These are phyloP conservation scores for Ceratocystis huliohia DNA, from an alignment of 2,329 filamentous ascomycete genomes.

Conservation along the genomic window DNA sequence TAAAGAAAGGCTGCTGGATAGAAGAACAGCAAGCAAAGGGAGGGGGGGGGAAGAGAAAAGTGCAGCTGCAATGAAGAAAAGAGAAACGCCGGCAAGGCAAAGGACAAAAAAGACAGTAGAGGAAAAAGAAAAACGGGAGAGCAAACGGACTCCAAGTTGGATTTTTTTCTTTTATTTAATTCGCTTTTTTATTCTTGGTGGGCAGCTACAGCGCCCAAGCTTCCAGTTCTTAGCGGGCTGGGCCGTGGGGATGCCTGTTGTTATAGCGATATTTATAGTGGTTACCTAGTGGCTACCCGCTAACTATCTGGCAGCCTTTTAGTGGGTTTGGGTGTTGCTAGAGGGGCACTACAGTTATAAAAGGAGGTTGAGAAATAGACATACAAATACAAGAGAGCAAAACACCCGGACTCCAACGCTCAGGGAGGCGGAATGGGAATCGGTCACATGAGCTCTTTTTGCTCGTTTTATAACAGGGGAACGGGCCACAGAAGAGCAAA, in stretches of 20 bases:
- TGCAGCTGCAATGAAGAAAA: neutral
- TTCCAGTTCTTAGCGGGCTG: neutral
- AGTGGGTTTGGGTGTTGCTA: neutral
- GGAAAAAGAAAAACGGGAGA: constrained; percentile 12
- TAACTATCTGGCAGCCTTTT: neutral
- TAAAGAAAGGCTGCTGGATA: neutral
- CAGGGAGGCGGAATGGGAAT: neutral
- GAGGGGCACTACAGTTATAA: neutral
- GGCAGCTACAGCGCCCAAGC: neutral
- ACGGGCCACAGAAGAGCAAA: neutral
- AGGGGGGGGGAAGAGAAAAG: neutral
- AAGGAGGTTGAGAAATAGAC: no score
- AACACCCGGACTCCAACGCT: constrained; percentile 1
- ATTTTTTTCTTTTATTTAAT: constrained; percentile 6
- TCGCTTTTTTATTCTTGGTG: neutral
- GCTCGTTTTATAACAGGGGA: neutral
- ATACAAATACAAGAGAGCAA: neutral
- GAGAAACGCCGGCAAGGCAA: constrained; percentile 5
- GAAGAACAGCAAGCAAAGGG: neutral
- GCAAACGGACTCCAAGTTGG: constrained; percentile 2
- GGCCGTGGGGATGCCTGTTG: neutral
- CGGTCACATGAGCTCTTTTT: constrained; percentile 4
- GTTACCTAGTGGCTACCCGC: no score
- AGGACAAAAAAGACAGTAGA: neutral
- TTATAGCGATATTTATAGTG: neutral